Conservation (phyloP, 1,284 basidiomycete genomes). For the Marasmius fiardii region DNA sequence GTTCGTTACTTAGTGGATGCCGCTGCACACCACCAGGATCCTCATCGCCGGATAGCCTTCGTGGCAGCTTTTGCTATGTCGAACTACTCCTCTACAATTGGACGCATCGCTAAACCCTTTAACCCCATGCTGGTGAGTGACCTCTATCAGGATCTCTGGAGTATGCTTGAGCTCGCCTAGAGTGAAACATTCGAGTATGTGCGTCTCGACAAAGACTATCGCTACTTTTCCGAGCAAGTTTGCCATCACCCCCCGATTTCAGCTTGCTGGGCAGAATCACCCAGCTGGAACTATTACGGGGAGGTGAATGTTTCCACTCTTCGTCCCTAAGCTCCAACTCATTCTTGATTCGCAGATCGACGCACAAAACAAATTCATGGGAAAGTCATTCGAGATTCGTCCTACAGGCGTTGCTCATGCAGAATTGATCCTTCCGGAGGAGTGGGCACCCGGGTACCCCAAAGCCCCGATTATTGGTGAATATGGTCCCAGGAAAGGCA, state of each 20-base stretch:
- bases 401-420: constrained; percentile 94
- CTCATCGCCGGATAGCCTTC: constrained; percentile 84
- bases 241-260: constrained; percentile 97
- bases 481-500: constrained; percentile 32
- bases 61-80: constrained; percentile 98
- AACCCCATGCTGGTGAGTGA: constrained; percentile 81
- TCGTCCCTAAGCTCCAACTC: constrained; percentile 1
- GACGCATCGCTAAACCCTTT: constrained; percentile 94
- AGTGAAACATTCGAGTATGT: constrained; percentile 96
- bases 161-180: constrained; percentile 23
- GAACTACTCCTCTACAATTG: constrained; percentile 96
- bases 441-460: constrained; percentile 59
- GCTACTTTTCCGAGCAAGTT: constrained; percentile 94
- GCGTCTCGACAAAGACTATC: constrained; percentile 82
- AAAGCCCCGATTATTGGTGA: constrained; percentile 35
- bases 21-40: constrained; percentile 76
- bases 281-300: constrained; percentile 89
- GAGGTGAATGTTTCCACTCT: constrained; percentile 48
- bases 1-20: constrained; percentile 64
- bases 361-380: constrained; percentile 93
- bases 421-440: constrained; percentile 75
- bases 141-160: background rate
- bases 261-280: constrained; percentile 94
- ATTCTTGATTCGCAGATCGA: constrained; percentile 54
- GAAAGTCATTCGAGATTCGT: constrained; percentile 94